Base-by-base conservation (phyloP, 179 eudicot species). In the Beta lomatogona region DNA sequence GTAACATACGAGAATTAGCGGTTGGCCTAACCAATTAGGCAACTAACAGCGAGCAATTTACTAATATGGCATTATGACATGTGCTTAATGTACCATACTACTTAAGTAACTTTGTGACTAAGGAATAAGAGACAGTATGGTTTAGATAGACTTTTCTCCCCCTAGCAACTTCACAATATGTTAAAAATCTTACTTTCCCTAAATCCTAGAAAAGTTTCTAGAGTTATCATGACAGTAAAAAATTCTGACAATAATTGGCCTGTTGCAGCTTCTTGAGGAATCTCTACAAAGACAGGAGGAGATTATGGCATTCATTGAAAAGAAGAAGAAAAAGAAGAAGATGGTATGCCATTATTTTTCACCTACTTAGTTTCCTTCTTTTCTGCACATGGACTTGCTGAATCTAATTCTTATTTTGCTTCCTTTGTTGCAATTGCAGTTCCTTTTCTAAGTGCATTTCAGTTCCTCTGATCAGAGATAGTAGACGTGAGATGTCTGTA, bases 321-420 rank as follows among this genome's bases (percentile, higher is more conserved):
- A 96, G 92, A 96, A 91, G 86, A 93, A 89, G 88, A 93, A 92
- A 81, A 95, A 91, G 92, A 93, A 92, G 93, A 94, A 84, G 88
- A 81, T 86, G 90, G 88, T 88, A 84, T 61, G 81, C 58, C 13
- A 79, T 76, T 67, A 65, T 10, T 16, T 53, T 46, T 64, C 19
- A 15, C 4, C 45, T 25, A 6, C n/a, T 71, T 59, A 15, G 6
- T 57, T 79, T 0, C 55, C 45, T 75, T 57, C 48, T 9, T 14
- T 25, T 44, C 25, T 57, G 52, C 66, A 75, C 28, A 10, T 14
- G 9, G 5, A 54, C 16, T 36, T 55, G 11, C 70, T 57, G 64
- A 59, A 31, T 4, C 55, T 21, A 48, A 7, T 9, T 46, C 19
- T 44, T 55, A 15, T 5, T 3, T 67, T 13, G 64, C 64, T 18